Evolutionary conservation across 495 filamentous ascomycete species (phyloP).

Genomic region (Lophium mytilinum): DNA sequence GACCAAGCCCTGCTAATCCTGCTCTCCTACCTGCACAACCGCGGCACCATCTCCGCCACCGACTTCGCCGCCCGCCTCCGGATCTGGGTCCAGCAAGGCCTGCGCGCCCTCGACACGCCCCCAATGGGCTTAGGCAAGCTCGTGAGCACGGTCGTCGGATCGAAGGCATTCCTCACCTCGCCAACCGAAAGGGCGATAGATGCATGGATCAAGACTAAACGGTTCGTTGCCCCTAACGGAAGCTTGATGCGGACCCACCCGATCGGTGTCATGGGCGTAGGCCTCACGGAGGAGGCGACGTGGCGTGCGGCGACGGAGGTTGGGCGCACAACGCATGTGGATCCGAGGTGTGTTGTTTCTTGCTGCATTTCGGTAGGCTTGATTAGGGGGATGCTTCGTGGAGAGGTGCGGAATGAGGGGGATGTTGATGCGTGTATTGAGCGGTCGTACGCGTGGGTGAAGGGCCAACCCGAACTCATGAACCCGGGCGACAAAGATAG

Average conservation of each 20-base stretch:
- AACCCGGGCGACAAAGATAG: constrained; percentile 14
- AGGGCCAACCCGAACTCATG: constrained; percentile 15
- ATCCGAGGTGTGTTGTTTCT: constrained; percentile 40
- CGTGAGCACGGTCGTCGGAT: constrained; percentile 31
- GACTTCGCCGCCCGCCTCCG: constrained; percentile 37
- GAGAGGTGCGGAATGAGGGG: constrained; percentile 33
- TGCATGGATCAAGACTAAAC: constrained; percentile 31
- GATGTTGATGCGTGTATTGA: constrained; percentile 33
- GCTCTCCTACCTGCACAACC: constrained; percentile 35
- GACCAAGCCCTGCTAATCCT: constrained; percentile 41
- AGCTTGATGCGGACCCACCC: constrained; percentile 43
- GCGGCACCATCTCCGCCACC: neutral
- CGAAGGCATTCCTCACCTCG: constrained; percentile 27
- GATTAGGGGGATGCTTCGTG: constrained; percentile 36
- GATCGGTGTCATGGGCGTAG: constrained; percentile 37
- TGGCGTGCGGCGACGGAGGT: constrained; percentile 28
- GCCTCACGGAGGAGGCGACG: constrained; percentile 26
- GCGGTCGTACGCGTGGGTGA: constrained; percentile 25
- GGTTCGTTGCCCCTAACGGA: constrained; percentile 39
- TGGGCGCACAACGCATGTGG: constrained; percentile 37
- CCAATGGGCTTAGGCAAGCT: constrained; percentile 39
- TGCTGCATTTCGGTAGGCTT: constrained; percentile 38
- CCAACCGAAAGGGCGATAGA: constrained; percentile 29
- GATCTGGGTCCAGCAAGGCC: constrained; percentile 37
- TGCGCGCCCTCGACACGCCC: constrained; percentile 35